Conservation (phyloP, 306 rosid species). For the Chamaecrista fasciculata region DNA sequence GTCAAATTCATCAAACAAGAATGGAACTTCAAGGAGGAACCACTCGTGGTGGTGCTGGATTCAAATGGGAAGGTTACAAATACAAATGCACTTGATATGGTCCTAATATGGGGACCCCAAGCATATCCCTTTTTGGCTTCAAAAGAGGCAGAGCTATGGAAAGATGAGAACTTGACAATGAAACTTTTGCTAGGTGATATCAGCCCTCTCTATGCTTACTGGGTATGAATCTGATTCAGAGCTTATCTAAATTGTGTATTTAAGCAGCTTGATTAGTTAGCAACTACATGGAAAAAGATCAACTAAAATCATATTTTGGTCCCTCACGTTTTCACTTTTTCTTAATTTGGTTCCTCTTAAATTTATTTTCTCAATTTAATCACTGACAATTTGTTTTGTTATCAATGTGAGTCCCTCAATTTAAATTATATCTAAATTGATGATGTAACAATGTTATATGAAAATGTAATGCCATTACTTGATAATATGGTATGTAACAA, state of each 20-base stretch:
- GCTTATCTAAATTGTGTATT: background rate
- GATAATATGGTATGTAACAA: too few species aligned
- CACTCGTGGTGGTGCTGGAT: slow-evolving; percentile 50
- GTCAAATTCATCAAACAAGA: slow-evolving; percentile 38
- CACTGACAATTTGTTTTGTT: too few species aligned
- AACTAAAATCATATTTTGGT: too few species aligned
- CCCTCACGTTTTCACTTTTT: too few species aligned
- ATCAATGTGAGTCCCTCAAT: too few species aligned
- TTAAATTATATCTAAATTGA: too few species aligned
- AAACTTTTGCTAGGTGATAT: slow-evolving; percentile 45
- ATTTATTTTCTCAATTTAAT: too few species aligned
- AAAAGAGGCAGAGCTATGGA: slow-evolving; percentile 56
- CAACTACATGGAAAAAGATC: too few species aligned
- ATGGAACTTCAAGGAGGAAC: slow-evolving; percentile 53
- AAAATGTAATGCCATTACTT: too few species aligned
- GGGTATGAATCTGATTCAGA: slow-evolving; percentile 46
- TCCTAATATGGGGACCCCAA: slow-evolving; percentile 46
- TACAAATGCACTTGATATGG: slow-evolving; percentile 51
- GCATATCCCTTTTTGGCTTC: slow-evolving; percentile 57
- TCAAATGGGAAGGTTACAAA: slow-evolving; percentile 52
- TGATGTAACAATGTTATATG: too few species aligned
- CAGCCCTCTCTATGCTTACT: slow-evolving; percentile 41
- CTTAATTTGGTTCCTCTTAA: too few species aligned
- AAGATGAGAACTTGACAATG: slow-evolving; percentile 46
- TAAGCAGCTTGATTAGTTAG: too few species aligned